These are phyloP conservation scores for Xylaria venustula DNA, from an alignment of 495 filamentous ascomycete genomes.

Conservation along the genomic window DNA sequence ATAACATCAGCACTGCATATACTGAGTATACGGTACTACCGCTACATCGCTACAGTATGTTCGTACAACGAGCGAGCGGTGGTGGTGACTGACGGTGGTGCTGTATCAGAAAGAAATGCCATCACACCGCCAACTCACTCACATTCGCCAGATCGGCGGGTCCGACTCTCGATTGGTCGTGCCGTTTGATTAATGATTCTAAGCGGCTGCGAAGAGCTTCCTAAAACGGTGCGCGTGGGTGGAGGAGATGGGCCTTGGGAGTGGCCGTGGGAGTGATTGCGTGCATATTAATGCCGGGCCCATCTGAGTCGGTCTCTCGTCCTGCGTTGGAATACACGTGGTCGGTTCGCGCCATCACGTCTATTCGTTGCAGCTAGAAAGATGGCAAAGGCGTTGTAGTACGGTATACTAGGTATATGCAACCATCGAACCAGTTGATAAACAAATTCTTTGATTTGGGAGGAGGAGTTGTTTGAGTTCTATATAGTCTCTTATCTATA, in stretches of 20 bases:
- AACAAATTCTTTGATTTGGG: background rate
- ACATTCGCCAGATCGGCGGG: constrained; percentile 1
- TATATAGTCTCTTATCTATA: no score
- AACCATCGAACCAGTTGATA: background rate
- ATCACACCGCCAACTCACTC: constrained; percentile 10
- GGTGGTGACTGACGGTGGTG: no score
- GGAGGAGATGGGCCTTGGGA: background rate
- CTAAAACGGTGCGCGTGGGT: constrained; percentile 6
- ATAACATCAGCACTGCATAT: no score
- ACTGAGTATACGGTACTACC: no score
- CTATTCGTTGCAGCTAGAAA: background rate
- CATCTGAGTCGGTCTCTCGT: constrained; percentile 2
- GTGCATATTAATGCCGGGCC: constrained; percentile 14
- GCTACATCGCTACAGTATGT: no score
- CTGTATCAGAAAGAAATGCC: background rate
- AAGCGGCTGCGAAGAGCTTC: constrained; percentile 9
- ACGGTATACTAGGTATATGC: background rate
- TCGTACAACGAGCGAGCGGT: no score
- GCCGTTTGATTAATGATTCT: constrained; percentile 9
- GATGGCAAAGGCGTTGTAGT: no score
- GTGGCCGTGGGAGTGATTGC: constrained; percentile 7
- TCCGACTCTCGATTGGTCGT: background rate
- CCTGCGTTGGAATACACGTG: constrained; percentile 2
- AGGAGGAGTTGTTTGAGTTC: background rate
- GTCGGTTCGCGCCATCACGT: background rate